Percentiles rank a stretch among this genome's conserved stretches.
Evolutionary conservation across 805 yeast species (phyloP).

Genomic region (Ascoidea rubescens): DNA sequence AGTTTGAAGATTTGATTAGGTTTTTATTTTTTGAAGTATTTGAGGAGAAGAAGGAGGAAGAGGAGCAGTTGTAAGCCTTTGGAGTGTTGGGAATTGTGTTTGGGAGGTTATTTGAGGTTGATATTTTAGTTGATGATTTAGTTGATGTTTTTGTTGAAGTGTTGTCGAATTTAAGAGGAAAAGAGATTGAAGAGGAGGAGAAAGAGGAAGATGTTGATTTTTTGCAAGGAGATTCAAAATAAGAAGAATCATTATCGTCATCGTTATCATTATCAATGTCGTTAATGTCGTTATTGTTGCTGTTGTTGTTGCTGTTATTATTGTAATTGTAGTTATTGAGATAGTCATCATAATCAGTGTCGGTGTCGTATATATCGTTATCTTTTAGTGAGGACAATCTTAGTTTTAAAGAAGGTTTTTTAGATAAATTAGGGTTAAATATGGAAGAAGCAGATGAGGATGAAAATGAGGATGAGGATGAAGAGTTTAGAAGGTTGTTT

Average conservation of each 20-base stretch:
- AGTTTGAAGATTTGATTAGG: conserved; percentile 13
- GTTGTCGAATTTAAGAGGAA: conserved; percentile 5
- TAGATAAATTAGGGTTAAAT: neutral
- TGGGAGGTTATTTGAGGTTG: neutral
- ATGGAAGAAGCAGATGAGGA: conserved; percentile 15
- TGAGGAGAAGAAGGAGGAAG: conserved; percentile 10
- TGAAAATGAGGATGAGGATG: conserved; percentile 9
- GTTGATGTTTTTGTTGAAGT: conserved; percentile 5
- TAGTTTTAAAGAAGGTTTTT: neutral
- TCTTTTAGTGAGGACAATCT: conserved; percentile 5
- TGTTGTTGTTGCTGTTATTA: conserved; percentile 5
- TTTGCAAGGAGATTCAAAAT: conserved; percentile 9
- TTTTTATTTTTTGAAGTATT: conserved; percentile 10
- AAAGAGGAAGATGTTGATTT: conserved; percentile 26
- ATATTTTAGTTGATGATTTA: conserved; percentile 8
- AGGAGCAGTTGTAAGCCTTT: conserved; percentile 2
- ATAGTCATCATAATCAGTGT: conserved; percentile 9
- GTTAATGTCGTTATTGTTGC: conserved; percentile 12
- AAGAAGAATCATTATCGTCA: conserved; percentile 3
- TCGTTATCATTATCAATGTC: conserved; percentile 6
- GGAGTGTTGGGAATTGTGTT: conserved; percentile 1
- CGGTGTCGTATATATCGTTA: conserved; percentile 6
- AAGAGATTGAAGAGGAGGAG: conserved; percentile 10
- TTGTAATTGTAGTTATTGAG: conserved; percentile 3
- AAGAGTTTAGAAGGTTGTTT: neutral